Conservation (phyloP, 2,329 filamentous ascomycete species). For the Alternaria sp. region DNA sequence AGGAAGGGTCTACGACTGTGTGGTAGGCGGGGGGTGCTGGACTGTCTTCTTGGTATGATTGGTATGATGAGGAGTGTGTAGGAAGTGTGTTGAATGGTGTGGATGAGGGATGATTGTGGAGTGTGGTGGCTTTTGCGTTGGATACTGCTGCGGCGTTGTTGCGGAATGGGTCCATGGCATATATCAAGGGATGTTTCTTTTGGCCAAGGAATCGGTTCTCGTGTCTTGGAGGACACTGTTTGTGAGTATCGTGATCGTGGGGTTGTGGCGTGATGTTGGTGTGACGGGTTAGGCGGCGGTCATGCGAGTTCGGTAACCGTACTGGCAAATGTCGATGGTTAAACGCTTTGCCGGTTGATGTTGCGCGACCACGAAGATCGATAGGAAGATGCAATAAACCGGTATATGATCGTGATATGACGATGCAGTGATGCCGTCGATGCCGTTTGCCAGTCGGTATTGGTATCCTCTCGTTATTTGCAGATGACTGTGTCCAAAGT, state of each 20-base stretch:
- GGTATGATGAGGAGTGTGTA: neutral
- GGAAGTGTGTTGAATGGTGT: neutral
- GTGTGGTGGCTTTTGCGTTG: slow-evolving; percentile 27
- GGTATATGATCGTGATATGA: neutral
- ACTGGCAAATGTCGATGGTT: slow-evolving; percentile 18
- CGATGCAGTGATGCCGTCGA: neutral
- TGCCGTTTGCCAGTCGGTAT: neutral
- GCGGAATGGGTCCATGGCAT: slow-evolving; percentile 30
- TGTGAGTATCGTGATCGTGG: slow-evolving; percentile 29
- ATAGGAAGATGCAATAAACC: neutral
- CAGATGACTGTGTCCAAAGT: neutral
- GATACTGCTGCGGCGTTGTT: slow-evolving; percentile 20
- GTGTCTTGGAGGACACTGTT: neutral
- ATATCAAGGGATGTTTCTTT: slow-evolving; percentile 3
- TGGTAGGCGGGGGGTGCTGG: slow-evolving; percentile 42
- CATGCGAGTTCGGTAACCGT: slow-evolving; percentile 23
- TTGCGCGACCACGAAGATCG: slow-evolving; percentile 13
- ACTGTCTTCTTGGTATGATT: slow-evolving; percentile 16
- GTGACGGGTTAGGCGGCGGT: slow-evolving; percentile 31
- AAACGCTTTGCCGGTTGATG: slow-evolving; percentile 25
- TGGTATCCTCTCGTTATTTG: neutral
- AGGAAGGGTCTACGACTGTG: slow-evolving; percentile 30
- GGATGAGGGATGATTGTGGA: slow-evolving; percentile 3
- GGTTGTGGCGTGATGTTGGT: slow-evolving; percentile 42
- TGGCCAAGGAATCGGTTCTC: neutral